Conservation (phyloP, 768 basidiomycete genomes). For the Amylocystis lapponica region DNA sequence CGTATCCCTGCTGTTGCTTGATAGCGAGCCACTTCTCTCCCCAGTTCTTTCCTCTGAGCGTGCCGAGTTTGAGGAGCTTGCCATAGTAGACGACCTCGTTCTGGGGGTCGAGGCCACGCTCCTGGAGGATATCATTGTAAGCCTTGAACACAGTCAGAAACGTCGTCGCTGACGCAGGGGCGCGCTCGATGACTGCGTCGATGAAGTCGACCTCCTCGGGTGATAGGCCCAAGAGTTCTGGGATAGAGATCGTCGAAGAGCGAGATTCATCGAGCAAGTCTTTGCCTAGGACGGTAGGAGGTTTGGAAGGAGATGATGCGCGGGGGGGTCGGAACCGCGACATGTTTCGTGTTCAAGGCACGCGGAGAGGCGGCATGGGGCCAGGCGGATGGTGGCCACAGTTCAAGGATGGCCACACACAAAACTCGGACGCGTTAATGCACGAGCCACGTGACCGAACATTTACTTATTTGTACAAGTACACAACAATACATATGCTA, state of each 20-base stretch:
- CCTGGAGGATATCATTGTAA: constrained; percentile 72
- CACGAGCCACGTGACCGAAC: background rate
- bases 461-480: background rate
- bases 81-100: constrained; percentile 77
- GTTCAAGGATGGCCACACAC: background rate
- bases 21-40: constrained; percentile 74
- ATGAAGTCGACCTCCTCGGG: constrained; percentile 60
- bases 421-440: background rate
- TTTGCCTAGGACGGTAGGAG: constrained; percentile 6
- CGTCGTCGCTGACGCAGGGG: constrained; percentile 61
- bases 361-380: background rate
- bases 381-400: background rate
- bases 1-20: constrained; percentile 49
- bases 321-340: constrained; percentile 28
- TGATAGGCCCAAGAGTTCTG: constrained; percentile 27
- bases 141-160: constrained; percentile 82
- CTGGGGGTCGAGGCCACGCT: constrained; percentile 69
- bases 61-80: constrained; percentile 77
- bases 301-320: constrained; percentile 27
- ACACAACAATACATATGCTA: constrained; percentile 4
- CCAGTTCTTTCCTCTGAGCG: constrained; percentile 76
- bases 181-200: constrained; percentile 67
- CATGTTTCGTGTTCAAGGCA: constrained; percentile 15
- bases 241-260: constrained; percentile 18
- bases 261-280: constrained; percentile 17